Evolutionary conservation across 495 filamentous ascomycete species (phyloP).

Genomic region (Aspergillus olivimuriae): DNA sequence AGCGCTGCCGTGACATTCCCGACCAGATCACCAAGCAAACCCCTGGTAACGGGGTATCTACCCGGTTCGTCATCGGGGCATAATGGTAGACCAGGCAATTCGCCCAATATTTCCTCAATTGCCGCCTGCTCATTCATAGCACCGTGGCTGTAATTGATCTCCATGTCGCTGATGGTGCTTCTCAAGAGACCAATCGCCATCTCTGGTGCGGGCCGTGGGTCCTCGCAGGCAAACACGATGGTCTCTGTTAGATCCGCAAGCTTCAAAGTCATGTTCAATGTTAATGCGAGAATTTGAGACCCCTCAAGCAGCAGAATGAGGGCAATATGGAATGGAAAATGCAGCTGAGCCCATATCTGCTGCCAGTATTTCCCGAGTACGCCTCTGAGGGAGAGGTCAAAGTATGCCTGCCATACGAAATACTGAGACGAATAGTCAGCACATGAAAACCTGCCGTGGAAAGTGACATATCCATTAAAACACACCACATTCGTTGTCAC

Average conservation of each 20-base stretch:
- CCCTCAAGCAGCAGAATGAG: constrained; percentile 61
- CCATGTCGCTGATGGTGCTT: constrained; percentile 37
- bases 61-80: constrained; percentile 17
- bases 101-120: constrained; percentile 27
- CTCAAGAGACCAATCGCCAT: constrained; percentile 27
- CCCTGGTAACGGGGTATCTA: constrained; percentile 18
- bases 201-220: constrained; percentile 23
- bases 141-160: constrained; percentile 34
- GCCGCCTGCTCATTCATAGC: constrained; percentile 28
- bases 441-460: neutral
- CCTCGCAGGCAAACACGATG: constrained; percentile 35
- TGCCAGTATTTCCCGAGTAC: constrained; percentile 46
- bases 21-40: constrained; percentile 26
- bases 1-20: constrained; percentile 38
- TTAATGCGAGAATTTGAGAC: constrained; percentile 35
- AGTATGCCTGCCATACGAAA: constrained; percentile 66
- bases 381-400: constrained; percentile 46
- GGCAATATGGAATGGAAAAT: constrained; percentile 64
- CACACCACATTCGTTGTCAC: constrained; percentile 43
- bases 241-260: constrained; percentile 34
- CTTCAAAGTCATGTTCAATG: constrained; percentile 35
- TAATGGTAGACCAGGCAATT: constrained; percentile 25
- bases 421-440: constrained; percentile 34
- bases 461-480: constrained; percentile 17
- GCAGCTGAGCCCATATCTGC: constrained; percentile 58